Conservation (phyloP, 164 flowering plant genomes). For the Nymphaea thermarum region DNA sequence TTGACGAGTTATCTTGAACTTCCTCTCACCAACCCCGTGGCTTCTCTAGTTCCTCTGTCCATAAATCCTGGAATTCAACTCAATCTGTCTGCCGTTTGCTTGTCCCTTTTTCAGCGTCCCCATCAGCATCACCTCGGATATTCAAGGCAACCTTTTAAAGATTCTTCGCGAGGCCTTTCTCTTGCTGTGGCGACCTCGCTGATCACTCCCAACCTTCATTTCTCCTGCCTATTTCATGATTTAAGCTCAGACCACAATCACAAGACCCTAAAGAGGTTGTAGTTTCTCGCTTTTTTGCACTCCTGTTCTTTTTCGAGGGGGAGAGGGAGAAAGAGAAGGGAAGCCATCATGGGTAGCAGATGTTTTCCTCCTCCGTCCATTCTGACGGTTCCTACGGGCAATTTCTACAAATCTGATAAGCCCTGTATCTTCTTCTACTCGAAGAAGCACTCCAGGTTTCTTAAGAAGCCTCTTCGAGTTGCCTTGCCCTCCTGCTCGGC, state of each 20-base stretch:
- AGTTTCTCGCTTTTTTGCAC: neutral
- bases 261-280: neutral
- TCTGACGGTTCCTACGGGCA: neutral
- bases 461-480: neutral
- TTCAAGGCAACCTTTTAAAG: neutral
- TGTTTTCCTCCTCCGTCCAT: neutral
- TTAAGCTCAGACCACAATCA: neutral
- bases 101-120: neutral
- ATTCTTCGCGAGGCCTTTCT: neutral
- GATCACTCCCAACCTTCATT: neutral
- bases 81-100: neutral
- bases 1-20: neutral
- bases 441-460: conserved; percentile 1
- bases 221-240: neutral
- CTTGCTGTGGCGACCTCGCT: neutral
- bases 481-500: neutral
- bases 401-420: neutral
- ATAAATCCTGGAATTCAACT: neutral
- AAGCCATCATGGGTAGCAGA: neutral
- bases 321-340: neutral
- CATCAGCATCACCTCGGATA: neutral
- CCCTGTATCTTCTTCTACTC: conserved; percentile 9
- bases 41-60: neutral
- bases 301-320: no score
- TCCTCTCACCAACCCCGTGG: neutral